These are phyloP conservation scores for Epichloe coenophiala DNA, from an alignment of 2,329 filamentous ascomycete species.

Conservation along the genomic window DNA sequence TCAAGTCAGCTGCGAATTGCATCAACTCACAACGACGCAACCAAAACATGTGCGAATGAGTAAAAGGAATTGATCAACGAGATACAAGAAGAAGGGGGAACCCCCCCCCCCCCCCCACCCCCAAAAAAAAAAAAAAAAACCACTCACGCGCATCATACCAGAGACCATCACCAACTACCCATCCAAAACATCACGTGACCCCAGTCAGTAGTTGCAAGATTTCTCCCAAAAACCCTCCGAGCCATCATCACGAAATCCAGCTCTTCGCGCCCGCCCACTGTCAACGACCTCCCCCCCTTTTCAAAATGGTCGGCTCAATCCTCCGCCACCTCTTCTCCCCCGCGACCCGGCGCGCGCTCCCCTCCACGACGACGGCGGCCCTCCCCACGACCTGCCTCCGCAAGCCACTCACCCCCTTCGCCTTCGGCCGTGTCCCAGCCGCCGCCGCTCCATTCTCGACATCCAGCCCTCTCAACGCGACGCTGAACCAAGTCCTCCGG, in stretches of 20 bases:
- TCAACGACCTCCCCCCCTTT: too few species aligned
- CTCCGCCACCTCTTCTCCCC: constrained; percentile 23
- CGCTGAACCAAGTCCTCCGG: constrained; percentile 59
- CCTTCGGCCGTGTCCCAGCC: background rate
- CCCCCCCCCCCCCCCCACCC: too few species aligned
- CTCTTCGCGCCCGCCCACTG: too few species aligned
- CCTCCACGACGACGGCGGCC: constrained; percentile 1
- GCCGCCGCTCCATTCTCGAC: constrained; percentile 39
- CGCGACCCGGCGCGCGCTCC: constrained; percentile 14
- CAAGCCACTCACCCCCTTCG: background rate
- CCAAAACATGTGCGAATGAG: too few species aligned
- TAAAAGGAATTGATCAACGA: too few species aligned
- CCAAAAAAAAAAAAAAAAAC: too few species aligned
- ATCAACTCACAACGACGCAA: too few species aligned
- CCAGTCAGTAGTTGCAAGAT: background rate
- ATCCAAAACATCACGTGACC: background rate
- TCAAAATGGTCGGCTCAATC: constrained; percentile 21
- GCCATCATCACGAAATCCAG: too few species aligned
- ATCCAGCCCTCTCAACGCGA: constrained; percentile 43
- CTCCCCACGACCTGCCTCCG: constrained; percentile 6
- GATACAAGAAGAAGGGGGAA: too few species aligned
- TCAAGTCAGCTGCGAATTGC: too few species aligned
- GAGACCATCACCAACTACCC: background rate
- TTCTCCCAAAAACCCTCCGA: background rate
- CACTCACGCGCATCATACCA: too few species aligned